Evolutionary conservation across 1,139 yeast species (phyloP), one percentile per base, ranked within the genome.

Genomic region (Zygosaccharomyces pseudobailii): DNA sequence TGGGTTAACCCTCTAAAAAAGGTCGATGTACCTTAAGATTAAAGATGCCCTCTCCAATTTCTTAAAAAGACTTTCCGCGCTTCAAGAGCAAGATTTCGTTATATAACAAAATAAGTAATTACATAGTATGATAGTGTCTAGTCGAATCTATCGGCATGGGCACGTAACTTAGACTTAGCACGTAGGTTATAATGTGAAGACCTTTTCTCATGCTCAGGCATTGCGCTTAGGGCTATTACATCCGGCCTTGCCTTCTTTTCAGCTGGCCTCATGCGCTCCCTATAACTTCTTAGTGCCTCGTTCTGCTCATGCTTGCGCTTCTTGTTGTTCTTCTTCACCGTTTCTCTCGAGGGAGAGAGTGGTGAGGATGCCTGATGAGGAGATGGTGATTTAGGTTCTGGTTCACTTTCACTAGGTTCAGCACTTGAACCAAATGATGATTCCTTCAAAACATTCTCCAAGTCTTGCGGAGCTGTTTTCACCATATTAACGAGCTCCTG

Each of bases 401-500:
- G 25, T 47, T 40, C 22, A 10, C 47, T 45, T 10, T 47, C 55
- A 13, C 48, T 53, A 4, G 37, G 45, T 9, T 47, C 50, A 23
- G 46, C 49, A 10, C 47, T 55, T 20, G 33, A 38, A 5, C 5
- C 9, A 1, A 53, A 53, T 7, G 43, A 45, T 8, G 50, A 47
- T 30, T 48, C 52, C 28, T 53, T 51, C 22, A 60, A 44, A 1
- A 58, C 52, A 4, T 51, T 49, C n/a, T 61, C 58, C 13, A 62
- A 46, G 46, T 65, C 67, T n/a, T 61, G 52, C 27, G 61, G 55
- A 13, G 68, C 59, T 3, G 60, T 60, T 8, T 68, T 61, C 0
- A 67, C 66, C 54, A 65, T 67, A 20, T 60, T 55, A 1, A 68
- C 58, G 27, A 70, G 50, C 6, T 61, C 63, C 40, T 58, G 56